Base-by-base conservation (phyloP, 148 eudicot genomes). In the Cornus controversa region DNA sequence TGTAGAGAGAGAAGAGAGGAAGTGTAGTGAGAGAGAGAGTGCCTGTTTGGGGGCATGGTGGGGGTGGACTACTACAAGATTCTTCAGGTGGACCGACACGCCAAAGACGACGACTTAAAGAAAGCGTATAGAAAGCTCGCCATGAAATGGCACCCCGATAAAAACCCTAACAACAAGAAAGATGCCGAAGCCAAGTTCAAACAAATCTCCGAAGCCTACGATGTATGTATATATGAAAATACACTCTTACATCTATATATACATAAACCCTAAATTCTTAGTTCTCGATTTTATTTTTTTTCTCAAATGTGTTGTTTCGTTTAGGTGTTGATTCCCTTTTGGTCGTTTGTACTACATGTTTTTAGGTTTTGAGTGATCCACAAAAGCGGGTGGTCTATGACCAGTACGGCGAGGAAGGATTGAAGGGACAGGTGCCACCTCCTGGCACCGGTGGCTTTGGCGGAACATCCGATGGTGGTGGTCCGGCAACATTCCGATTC, bases 321-420 rank as follows among this genome's bases (percentile, higher is more conserved):
- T 18, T n/a, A 20, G n/a, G 22, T n/a, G 5, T 58, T 0, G 22
- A 58, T 18, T 58, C 8, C 4, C 8, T 20, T 58, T n/a, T 54
- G 60, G 20, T 14, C 29, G 24, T 58, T 26, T 31, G 62, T 29
- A 8, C 13, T 6, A 18, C 22, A 23, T n/a, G 18, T 69, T 45
- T 53, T 8, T 60, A 81, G 80, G 80, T 81, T 18, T 31, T 81
- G 73, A 81, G 84, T 45, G 77, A 81, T 73, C 73, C 84, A 4
- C 76, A 81, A 8, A 81, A 77, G 66, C 73, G 73, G 60, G 75
- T 66, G 53, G 70, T 81, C 0, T 80, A 75, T 36, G 83, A 80
- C 40, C 76, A 73, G 67, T 73, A 60, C 26, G 76, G 76, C 1
- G 77, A 75, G 16, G 77, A 75, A 20, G 77, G 77, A 23, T 42